Conservation (phyloP, 2,329 filamentous ascomycete species). For the Fusarium oligoseptatum region DNA sequence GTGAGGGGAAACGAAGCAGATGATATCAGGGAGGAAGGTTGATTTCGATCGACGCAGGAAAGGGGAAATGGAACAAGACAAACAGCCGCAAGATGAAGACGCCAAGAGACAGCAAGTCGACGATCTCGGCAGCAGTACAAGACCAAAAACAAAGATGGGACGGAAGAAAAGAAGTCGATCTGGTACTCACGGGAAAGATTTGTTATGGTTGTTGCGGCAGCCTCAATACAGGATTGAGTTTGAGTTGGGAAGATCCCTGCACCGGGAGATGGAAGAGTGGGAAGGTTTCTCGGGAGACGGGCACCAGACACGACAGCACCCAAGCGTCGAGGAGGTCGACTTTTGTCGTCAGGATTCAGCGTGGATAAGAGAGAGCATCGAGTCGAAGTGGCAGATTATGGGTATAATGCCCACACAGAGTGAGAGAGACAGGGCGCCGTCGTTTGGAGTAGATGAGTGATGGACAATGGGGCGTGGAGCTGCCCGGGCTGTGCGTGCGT, state of each 20-base stretch:
- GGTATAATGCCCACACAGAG: constrained; percentile 30
- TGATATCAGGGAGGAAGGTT: constrained; percentile 24
- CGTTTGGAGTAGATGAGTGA: constrained; percentile 44
- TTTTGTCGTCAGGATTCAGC: constrained; percentile 33
- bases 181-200: constrained; percentile 43
- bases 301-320: constrained; percentile 37
- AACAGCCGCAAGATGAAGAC: constrained; percentile 17
- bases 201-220: constrained; percentile 45
- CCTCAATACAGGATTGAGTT: constrained; percentile 40
- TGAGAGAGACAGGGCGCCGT: constrained; percentile 35
- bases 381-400: constrained; percentile 24
- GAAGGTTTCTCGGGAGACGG: constrained; percentile 47
- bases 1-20: constrained; percentile 13
- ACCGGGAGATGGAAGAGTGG: constrained; percentile 25
- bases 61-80: constrained; percentile 24
- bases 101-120: constrained; percentile 25
- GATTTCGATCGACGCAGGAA: constrained; percentile 35
- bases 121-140: constrained; percentile 9
- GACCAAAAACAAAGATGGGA: constrained; percentile 15
- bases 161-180: constrained; percentile 20
- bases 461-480: constrained; percentile 41
- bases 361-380: constrained; percentile 37
- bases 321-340: constrained; percentile 25
- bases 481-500: constrained; percentile 21
- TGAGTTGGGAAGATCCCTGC: constrained; percentile 46